Base-by-base conservation (phyloP, 495 filamentous ascomycete genomes). In the Hypoxylon lienhwacheense region DNA sequence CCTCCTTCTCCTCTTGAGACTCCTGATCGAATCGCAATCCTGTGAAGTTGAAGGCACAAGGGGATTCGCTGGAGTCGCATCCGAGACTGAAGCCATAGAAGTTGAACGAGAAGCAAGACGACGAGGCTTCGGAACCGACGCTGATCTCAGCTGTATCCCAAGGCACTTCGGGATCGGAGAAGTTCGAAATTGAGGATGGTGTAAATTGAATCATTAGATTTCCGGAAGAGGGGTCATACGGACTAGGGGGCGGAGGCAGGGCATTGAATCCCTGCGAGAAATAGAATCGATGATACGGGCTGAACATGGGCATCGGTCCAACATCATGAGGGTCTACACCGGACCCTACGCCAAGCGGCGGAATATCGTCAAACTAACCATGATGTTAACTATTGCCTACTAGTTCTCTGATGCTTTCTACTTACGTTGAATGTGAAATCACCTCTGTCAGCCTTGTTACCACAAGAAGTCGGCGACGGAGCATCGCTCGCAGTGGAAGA, bases 211-310 rank as follows among this genome's bases (percentile, higher is more conserved):
- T 20, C 64, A 77, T 57, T 20, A 71, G 65, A 6, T 55, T 53
- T 21, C 71, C 70, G 2, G 74, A 77, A 15, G 70, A 71, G 0
- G 74, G 66, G 20, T 48, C 32, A 53, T 63, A 77, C 15, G 61
- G 65, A 17, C 41, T 12, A 0, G 24, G 25, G 14, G 58, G 58
- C 1, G 65, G 53, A 1, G 70, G 57, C 0, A 65, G 55, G n/a
- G 72, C 64, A 14, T 41, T n/a, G 40, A 77, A 76, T 4, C 70
- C 71, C 6, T 48, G 22, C 0, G 71, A 67, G 56, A 75, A 74
- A 16, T 61, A 71, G 47, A 76, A 71, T 8, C 73, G 66, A 47
- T 71, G 73, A 39, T 75, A 72, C 5, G 72, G 73, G 29, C 55
- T 68, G 5, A 69, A 68, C 20, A 73, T 43, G 11, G 66, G 61